Evolutionary conservation across 179 eudicot genomes (phyloP).

Genomic region (Nepenthes alata): DNA sequence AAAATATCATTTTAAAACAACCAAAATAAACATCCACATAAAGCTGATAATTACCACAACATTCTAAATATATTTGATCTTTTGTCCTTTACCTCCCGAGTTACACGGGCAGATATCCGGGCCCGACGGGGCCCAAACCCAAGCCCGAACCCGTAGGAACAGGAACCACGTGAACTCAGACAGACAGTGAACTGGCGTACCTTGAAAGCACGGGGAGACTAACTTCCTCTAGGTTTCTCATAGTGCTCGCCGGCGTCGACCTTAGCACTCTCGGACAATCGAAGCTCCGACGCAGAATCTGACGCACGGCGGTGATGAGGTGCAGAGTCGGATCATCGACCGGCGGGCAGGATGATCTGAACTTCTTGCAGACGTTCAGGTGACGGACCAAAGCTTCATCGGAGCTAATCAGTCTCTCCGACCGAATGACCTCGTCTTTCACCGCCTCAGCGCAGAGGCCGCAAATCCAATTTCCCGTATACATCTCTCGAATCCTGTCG

Average conservation of each 20-base stretch:
- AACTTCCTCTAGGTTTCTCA: slow-evolving; percentile 3
- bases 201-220: slow-evolving; percentile 15
- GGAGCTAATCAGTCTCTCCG: slow-evolving; percentile 13
- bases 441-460: slow-evolving; percentile 34
- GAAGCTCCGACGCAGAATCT: slow-evolving; percentile 23
- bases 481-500: slow-evolving; percentile 13
- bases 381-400: slow-evolving; percentile 26
- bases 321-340: slow-evolving; percentile 7
- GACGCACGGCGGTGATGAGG: slow-evolving; percentile 21
- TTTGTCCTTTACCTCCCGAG: too few species aligned
- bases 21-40: too few species aligned
- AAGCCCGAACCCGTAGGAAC: too few species aligned
- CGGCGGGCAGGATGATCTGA: slow-evolving; percentile 16
- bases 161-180: not conserved
- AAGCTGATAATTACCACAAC: too few species aligned
- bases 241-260: slow-evolving; percentile 12
- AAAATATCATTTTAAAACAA: too few species aligned
- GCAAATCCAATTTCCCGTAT: slow-evolving; percentile 26
- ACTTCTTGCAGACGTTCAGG: slow-evolving; percentile 22
- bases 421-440: slow-evolving; percentile 22
- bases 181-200: slow-evolving; percentile 34
- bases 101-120: too few species aligned
- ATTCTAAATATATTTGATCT: too few species aligned
- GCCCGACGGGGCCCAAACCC: too few species aligned
- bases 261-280: slow-evolving; percentile 17